Conservation (phyloP, 1,284 basidiomycete genomes). For the Irpex sp. region DNA sequence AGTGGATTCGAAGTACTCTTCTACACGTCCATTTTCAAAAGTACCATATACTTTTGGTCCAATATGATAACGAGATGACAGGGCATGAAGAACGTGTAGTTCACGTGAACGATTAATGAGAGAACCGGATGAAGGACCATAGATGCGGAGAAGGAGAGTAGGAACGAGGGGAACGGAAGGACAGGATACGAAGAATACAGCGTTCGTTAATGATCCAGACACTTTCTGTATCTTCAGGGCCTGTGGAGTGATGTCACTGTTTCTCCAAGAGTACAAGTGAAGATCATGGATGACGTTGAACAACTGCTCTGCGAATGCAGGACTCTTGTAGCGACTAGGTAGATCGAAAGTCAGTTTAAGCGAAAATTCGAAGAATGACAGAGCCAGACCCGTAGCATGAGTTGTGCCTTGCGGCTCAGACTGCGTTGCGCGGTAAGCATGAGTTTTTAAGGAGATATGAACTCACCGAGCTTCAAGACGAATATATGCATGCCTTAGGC, state of each 20-base stretch:
- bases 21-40: constrained; percentile 89
- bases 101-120: constrained; percentile 86
- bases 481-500: constrained; percentile 57
- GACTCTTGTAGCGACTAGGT: constrained; percentile 64
- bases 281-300: constrained; percentile 53
- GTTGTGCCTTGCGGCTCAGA: constrained; percentile 11
- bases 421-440: constrained; percentile 21
- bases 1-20: constrained; percentile 89
- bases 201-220: constrained; percentile 91
- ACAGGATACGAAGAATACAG: constrained; percentile 89
- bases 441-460: constrained; percentile 6
- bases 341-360: constrained; percentile 3
- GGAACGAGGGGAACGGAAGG: constrained; percentile 45
- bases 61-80: constrained; percentile 83
- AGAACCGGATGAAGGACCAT: constrained; percentile 81
- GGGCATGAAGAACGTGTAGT: constrained; percentile 81
- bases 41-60: constrained; percentile 93
- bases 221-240: constrained; percentile 72
- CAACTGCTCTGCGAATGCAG: constrained; percentile 54
- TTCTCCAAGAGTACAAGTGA: constrained; percentile 56
- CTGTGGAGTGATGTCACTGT: constrained; percentile 40
- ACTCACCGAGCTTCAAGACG: constrained; percentile 75
- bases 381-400: constrained; percentile 9
- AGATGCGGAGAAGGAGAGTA: constrained; percentile 84
- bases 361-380: not conserved